Evolutionary conservation across 192 early-diverging fungal species (phyloP).

Genomic region (Polychytrium aggregatum): DNA sequence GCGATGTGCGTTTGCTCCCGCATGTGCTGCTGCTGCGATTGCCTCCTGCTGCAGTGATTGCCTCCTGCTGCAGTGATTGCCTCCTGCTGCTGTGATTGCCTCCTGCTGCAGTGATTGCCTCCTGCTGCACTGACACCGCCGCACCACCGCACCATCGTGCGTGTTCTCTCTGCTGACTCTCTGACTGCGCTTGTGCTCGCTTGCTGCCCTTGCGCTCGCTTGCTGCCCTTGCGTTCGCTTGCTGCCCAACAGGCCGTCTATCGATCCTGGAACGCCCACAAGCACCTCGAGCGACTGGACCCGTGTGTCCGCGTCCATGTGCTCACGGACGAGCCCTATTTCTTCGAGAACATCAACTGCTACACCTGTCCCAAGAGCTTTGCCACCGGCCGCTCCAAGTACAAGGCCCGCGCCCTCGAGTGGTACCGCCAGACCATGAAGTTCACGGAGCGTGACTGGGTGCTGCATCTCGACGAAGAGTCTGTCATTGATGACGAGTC

Average conservation of each 20-base stretch:
- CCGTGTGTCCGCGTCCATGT: slow-evolving; percentile 45
- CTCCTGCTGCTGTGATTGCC: no score
- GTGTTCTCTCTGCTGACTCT: no score
- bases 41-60: no score
- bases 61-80: no score
- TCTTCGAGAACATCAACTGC: slow-evolving; percentile 45
- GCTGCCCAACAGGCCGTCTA: slow-evolving; percentile 24
- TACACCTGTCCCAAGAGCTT: slow-evolving; percentile 43
- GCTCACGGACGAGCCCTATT: slow-evolving; percentile 46
- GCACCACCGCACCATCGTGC: no score
- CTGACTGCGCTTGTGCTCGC: no score
- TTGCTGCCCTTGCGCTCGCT: background rate
- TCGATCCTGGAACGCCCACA: slow-evolving; percentile 41
- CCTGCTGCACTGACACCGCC: no score
- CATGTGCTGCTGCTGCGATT: no score
- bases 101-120: no score
- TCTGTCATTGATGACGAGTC: slow-evolving; percentile 39
- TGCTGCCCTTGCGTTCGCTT: background rate
- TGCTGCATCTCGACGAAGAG: slow-evolving; percentile 49
- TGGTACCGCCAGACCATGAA: slow-evolving; percentile 47
- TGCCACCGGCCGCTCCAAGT: slow-evolving; percentile 25
- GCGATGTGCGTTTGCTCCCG: no score
- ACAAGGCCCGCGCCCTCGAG: slow-evolving; percentile 47
- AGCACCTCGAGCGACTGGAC: slow-evolving; percentile 39
- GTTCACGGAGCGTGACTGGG: slow-evolving; percentile 44